Conservation (phyloP, 352 stramenopile species). For the Thraustotheca clavata region DNA sequence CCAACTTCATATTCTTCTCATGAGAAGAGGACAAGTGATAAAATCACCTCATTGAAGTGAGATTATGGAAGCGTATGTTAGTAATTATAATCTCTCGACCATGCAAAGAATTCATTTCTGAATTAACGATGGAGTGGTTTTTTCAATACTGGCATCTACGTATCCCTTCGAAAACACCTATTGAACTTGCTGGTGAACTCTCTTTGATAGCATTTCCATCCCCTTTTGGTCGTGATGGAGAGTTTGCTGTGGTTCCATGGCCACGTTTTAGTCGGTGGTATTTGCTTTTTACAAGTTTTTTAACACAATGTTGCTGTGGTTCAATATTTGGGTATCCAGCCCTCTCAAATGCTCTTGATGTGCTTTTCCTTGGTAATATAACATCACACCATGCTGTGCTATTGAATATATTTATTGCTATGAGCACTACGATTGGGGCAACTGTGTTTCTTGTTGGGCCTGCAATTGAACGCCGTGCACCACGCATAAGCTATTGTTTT, state of each 20-base stretch:
- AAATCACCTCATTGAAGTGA: too few relatives aligned
- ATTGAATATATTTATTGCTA: not conserved
- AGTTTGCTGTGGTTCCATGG: not conserved
- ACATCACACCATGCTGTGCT: not conserved
- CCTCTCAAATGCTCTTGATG: slow-evolving; percentile 4
- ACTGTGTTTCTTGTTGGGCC: slow-evolving; percentile 10
- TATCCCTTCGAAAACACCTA: slow-evolving; percentile 1
- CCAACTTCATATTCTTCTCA: too few relatives aligned
- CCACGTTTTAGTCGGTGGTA: slow-evolving; percentile 1
- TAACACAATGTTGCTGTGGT: slow-evolving; percentile 12
- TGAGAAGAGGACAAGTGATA: too few relatives aligned
- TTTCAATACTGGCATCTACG: not conserved
- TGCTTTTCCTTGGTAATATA: not conserved
- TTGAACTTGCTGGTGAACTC: not conserved
- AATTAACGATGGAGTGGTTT: not conserved
- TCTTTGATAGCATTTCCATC: not conserved
- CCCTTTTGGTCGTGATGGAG: not conserved
- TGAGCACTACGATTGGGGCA: not conserved
- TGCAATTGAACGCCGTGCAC: slow-evolving; percentile 10
- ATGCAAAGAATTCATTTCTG: not conserved
- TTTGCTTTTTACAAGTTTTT: not conserved
- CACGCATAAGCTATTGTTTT: slow-evolving; percentile 11
- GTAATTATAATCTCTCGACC: too few relatives aligned
- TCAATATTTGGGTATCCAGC: not conserved
- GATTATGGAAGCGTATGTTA: too few relatives aligned